A percentile compares a stretch with the other conserved stretches of the same genome.
Evolutionary conservation across 139 green algal species (phyloP).

Genomic region (Raphidocelis subcapitata): DNA sequence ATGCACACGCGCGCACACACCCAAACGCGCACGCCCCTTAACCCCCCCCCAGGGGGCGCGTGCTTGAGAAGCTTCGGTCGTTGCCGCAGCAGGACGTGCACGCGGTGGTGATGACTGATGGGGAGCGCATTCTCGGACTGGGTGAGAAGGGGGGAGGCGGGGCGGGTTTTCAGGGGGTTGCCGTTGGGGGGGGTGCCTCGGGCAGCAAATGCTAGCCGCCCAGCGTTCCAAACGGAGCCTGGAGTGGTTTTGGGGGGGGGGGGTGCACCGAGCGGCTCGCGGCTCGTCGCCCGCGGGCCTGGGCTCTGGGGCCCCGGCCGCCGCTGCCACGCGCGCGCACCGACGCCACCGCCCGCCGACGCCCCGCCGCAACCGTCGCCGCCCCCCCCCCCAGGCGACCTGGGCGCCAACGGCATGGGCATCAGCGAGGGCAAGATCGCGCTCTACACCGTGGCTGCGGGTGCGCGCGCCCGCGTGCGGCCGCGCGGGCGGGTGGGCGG

Average conservation of each 20-base stretch:
- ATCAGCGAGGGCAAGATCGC: conserved; percentile 83
- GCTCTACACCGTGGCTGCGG: conserved; percentile 69
- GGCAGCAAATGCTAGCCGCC: too few relatives aligned
- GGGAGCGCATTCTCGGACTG: conserved; percentile 60
- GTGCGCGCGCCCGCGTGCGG: too few relatives aligned
- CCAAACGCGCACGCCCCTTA: not conserved
- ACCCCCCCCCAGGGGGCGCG: not conserved
- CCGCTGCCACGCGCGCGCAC: too few relatives aligned
- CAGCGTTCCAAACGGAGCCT: too few relatives aligned
- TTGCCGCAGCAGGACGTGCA: conserved; percentile 42
- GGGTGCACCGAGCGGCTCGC: too few relatives aligned
- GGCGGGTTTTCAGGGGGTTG: conserved; percentile 77
- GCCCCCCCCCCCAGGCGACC: conserved; percentile 42
- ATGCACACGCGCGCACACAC: not conserved
- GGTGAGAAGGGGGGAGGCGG: conserved; percentile 66
- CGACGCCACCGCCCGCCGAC: too few relatives aligned
- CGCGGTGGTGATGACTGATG: conserved; percentile 69
- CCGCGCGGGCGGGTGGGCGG: too few relatives aligned
- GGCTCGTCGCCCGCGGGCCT: too few relatives aligned
- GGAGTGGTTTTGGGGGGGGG: too few relatives aligned
- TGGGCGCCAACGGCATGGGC: conserved; percentile 79
- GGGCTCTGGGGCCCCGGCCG: too few relatives aligned
- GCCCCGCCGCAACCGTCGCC: too few relatives aligned
- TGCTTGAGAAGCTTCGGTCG: conserved; percentile 39
- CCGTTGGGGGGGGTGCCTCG: too few relatives aligned